Percentiles rank a stretch among this genome's conserved stretches.
Conservation (phyloP, 768 basidiomycete genomes). For the Suillus spraguei region DNA sequence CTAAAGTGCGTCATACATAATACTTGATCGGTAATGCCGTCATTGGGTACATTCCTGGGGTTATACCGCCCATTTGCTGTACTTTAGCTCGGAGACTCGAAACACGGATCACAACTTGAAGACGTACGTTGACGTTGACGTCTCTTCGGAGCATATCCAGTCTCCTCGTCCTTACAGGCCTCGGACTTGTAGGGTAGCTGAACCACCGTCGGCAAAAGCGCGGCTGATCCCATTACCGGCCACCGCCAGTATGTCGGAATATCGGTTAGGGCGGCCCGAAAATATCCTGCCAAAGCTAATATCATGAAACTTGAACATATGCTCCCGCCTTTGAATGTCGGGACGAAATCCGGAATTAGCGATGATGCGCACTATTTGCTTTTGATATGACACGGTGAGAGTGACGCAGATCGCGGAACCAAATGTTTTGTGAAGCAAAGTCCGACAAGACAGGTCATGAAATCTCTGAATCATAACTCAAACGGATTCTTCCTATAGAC, state of each 20-base stretch:
- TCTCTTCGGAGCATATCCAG: slow-evolving; percentile 3
- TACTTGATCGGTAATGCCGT: not conserved
- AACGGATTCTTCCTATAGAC: not conserved
- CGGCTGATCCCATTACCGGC: slow-evolving; percentile 3
- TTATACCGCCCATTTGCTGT: slow-evolving; percentile 1
- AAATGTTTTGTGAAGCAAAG: not conserved
- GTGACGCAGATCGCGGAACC: not conserved
- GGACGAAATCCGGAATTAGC: not conserved
- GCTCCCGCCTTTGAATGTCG: not conserved
- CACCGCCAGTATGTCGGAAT: not conserved
- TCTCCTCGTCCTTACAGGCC: not conserved
- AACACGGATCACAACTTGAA: not conserved
- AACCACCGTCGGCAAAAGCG: not conserved
- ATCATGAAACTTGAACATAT: not conserved
- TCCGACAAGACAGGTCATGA: not conserved
- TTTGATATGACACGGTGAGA: not conserved
- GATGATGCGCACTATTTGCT: not conserved
- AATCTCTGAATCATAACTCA: not conserved
- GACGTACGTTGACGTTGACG: not conserved
- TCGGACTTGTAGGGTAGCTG: slow-evolving; percentile 1
- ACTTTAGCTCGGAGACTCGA: not conserved
- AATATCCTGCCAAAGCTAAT: not conserved
- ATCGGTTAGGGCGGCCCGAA: not conserved
- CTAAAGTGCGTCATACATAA: slow-evolving; percentile 8
- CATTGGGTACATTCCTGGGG: not conserved